Evolutionary conservation across 257 asterid species (phyloP).

Genomic region (Gardenia jasminoides): DNA sequence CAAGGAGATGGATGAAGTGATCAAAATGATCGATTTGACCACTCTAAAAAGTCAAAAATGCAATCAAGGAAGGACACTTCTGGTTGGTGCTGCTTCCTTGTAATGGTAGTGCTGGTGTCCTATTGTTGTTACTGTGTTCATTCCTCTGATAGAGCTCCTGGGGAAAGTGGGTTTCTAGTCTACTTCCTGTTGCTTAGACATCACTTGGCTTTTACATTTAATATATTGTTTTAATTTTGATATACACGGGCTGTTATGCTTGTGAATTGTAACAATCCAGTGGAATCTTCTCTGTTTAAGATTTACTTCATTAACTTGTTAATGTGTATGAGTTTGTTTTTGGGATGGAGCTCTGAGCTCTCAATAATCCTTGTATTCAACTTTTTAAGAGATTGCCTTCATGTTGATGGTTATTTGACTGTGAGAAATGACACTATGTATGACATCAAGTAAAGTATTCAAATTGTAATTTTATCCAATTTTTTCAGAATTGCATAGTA

Average conservation of each 20-base stretch:
- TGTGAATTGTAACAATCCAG: background rate
- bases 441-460: too few species aligned
- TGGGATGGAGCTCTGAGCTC: background rate
- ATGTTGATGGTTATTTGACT: too few species aligned
- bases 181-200: background rate
- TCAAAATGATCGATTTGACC: constrained; percentile 58
- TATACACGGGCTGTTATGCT: background rate
- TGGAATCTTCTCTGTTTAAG: background rate
- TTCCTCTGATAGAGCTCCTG: background rate
- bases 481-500: too few species aligned
- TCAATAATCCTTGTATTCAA: background rate
- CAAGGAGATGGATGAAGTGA: constrained; percentile 81
- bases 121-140: constrained; percentile 18
- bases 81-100: constrained; percentile 87
- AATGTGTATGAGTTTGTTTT: background rate
- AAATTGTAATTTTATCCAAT: too few species aligned
- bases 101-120: constrained; percentile 56
- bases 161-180: background rate
- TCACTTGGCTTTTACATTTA: background rate
- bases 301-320: background rate
- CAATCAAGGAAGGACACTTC: constrained; percentile 68
- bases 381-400: background rate
- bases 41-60: constrained; percentile 35
- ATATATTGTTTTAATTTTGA: background rate
- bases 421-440: too few species aligned